Evolutionary conservation across 2,329 filamentous ascomycete species (phyloP), one percentile per base, ranked within the genome.

Genomic region (Botrytis squamosa): DNA sequence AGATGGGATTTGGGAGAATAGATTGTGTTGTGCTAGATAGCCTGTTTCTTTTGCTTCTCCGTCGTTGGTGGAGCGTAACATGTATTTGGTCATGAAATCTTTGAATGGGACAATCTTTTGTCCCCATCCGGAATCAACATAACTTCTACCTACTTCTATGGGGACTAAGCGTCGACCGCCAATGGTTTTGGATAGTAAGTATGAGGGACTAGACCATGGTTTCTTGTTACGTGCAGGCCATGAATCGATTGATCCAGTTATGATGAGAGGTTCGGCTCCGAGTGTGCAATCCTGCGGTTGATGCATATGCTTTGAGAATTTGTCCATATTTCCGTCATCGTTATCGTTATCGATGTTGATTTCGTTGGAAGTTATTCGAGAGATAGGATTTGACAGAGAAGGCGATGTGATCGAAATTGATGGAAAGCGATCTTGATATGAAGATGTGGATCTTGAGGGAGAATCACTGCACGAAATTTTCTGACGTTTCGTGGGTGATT

Each of bases 21-120:
- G 88, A 77, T 95, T 90, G 83, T 98, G 94, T 80, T 99, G 96
- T 14, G 96, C 96, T 63, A 99, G 89, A 81, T 99, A 99, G 20
- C 91, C 93, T 18, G 87, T 89, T n/a, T 76, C 74, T 49, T 16
- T 46, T 16, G 63, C 72, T 10, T n/a, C 65, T n/a, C 40, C n/a
- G 4, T 59, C 14, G 1, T 46, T 60, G 6, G 62, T 25, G 1
- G 67, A 38, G 4, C 40, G 20, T 10, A 77, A 71, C 59, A 81
- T 77, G 42, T 80, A 80, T 22, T 79, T 52, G 8, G 84, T 77
- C 66, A 97, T 84, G 77, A 98, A 97, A 0, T 91, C 84, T 8
- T 84, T 83, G 78, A 98, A 97, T 0, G 88, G 85, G 67, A 97
- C 88, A 40, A 98, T 89, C 72, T 90, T 88, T 82, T 98, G 95